A percentile compares a stretch with the other conserved stretches of the same genome.
Evolutionary conservation across 139 green algal genomes (phyloP).

Genomic region (Chloropicon primus): DNA sequence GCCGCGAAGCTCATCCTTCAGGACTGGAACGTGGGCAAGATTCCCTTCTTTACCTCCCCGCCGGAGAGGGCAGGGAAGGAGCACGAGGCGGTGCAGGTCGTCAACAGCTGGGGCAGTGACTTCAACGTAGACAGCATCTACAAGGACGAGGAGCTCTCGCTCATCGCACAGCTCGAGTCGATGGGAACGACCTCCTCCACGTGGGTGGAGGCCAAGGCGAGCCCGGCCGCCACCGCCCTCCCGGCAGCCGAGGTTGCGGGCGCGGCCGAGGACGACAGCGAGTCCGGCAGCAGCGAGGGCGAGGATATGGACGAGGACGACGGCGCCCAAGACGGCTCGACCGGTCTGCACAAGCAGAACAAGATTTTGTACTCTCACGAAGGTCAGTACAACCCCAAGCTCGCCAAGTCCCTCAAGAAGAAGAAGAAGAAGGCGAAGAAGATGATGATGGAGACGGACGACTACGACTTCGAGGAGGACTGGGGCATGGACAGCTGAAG

Average conservation of each 20-base stretch:
- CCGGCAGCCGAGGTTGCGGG: slow-evolving; percentile 17
- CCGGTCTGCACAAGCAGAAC: slow-evolving; percentile 22
- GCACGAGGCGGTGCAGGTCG: slow-evolving; percentile 39
- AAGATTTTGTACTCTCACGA: slow-evolving; percentile 50
- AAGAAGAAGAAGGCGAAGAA: background rate
- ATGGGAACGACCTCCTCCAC: slow-evolving; percentile 24
- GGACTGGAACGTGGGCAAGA: slow-evolving; percentile 88
- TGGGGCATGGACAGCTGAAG: background rate
- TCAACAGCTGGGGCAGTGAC: slow-evolving; percentile 50
- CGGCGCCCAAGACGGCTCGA: slow-evolving; percentile 11
- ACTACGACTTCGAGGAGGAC: slow-evolving; percentile 7
- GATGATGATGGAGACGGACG: background rate
- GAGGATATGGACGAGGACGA: slow-evolving; percentile 26
- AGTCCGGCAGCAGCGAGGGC: background rate
- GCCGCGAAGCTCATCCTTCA: slow-evolving; percentile 18
- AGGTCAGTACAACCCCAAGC: slow-evolving; percentile 69
- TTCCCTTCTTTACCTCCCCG: slow-evolving; percentile 48
- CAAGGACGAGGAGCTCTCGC: slow-evolving; percentile 38
- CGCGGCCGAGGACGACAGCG: slow-evolving; percentile 12
- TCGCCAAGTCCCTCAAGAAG: slow-evolving; percentile 19
- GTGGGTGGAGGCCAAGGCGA: slow-evolving; percentile 21
- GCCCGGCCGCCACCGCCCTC: background rate
- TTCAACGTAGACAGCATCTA: slow-evolving; percentile 55
- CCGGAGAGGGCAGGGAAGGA: slow-evolving; percentile 17
- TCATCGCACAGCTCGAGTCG: slow-evolving; percentile 53